phyloP scores from a whole-genome alignment of 306 rosid species.

The Hippophae rhamnoides region DNA sequence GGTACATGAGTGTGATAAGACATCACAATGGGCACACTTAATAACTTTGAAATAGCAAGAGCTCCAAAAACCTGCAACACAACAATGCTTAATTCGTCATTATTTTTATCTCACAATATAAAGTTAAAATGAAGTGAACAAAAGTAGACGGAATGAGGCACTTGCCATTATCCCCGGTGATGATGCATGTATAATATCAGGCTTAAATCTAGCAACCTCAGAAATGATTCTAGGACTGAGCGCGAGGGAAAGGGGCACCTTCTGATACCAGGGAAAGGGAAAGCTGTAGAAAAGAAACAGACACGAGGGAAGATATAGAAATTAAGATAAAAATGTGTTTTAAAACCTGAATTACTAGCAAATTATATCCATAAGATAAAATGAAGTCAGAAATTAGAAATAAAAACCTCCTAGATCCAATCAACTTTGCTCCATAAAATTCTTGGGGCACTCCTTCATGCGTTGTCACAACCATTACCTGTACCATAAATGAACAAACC shows the following conservation, averaged over 20 bases:
- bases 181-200: constrained; percentile 97
- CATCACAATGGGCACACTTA: constrained; percentile 89
- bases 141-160: constrained; percentile 1
- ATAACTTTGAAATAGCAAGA: constrained; percentile 72
- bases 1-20: constrained; percentile 98
- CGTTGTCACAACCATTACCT: constrained; percentile 99
- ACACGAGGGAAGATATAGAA: constrained; percentile 10
- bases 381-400: constrained; percentile 2
- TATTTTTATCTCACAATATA: not conserved
- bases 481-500: constrained; percentile 13
- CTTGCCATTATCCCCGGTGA: constrained; percentile 96
- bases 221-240: constrained; percentile 98
- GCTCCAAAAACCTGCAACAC: constrained; percentile 85
- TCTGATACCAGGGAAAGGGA: constrained; percentile 86
- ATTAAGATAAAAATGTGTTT: constrained; percentile 1
- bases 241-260: constrained; percentile 96
- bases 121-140: not conserved
- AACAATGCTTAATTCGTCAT: constrained; percentile 6
- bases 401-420: constrained; percentile 81
- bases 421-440: constrained; percentile 81
- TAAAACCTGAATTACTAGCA: not conserved
- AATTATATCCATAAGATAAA: not conserved
- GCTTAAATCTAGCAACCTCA: constrained; percentile 91
- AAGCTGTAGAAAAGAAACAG: constrained; percentile 41
- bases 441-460: constrained; percentile 94